Evolutionary conservation across 148 eudicot species (phyloP).

Genomic region (Limonium bicolor): DNA sequence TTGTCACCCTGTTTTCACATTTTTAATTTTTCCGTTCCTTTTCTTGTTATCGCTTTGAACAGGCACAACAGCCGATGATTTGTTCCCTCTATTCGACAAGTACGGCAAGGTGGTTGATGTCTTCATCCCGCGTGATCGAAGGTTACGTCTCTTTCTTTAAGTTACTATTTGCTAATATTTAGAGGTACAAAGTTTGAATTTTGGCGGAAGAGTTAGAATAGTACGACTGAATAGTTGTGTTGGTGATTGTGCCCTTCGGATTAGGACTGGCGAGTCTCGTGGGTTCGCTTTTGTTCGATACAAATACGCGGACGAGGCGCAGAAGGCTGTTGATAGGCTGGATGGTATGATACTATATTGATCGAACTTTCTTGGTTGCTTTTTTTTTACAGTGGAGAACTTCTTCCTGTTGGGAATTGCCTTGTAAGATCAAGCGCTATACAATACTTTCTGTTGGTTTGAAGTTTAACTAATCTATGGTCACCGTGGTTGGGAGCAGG

Average conservation of each 20-base stretch:
- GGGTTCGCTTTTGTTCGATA: constrained; percentile 94
- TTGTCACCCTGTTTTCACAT: background rate
- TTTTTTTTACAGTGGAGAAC: too few relatives aligned
- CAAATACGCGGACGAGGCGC: constrained; percentile 51
- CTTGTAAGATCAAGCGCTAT: too few relatives aligned
- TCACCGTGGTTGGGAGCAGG: constrained; percentile 11
- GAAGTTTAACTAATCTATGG: background rate
- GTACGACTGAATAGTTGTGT: too few relatives aligned
- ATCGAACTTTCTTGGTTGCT: too few relatives aligned
- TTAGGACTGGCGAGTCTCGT: constrained; percentile 88
- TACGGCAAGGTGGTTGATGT: constrained; percentile 76
- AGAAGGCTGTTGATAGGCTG: constrained; percentile 46
- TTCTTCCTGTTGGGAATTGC: too few relatives aligned
- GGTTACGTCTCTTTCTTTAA: constrained; percentile 25
- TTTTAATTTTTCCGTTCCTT: background rate
- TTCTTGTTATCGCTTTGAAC: background rate
- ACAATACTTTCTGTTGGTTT: background rate
- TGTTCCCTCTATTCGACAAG: constrained; percentile 59
- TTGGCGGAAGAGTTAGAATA: too few relatives aligned
- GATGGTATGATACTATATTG: constrained; percentile 32
- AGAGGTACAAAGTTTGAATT: too few relatives aligned
- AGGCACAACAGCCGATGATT: constrained; percentile 67
- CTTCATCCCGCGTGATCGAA: constrained; percentile 68
- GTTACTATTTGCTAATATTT: too few relatives aligned
- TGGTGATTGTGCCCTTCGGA: too few relatives aligned